phyloP scores from a whole-genome alignment of 139 green algal species.

The Picochlorum sp. region DNA sequence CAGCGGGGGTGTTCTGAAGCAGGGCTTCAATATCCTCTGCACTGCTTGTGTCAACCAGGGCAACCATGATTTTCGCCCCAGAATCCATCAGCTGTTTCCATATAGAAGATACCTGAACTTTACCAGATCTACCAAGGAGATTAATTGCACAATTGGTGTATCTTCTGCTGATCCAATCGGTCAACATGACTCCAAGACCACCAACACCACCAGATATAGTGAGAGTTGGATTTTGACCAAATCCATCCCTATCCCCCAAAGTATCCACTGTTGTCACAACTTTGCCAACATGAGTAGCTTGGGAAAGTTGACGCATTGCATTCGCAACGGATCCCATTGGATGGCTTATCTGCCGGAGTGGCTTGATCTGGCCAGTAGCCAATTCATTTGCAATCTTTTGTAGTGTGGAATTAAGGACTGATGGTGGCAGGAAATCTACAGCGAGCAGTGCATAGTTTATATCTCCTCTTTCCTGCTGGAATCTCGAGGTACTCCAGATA shows the following conservation, averaged over 20 bases:
- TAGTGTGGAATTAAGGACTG: conserved; percentile 31
- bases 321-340: conserved; percentile 26
- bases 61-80: conserved; percentile 10
- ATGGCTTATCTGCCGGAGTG: conserved; percentile 35
- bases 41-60: conserved; percentile 2
- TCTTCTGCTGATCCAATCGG: conserved; percentile 15
- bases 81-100: neutral
- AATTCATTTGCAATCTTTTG: conserved; percentile 17
- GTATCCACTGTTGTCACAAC: conserved; percentile 34
- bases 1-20: conserved; percentile 2
- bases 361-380: conserved; percentile 27
- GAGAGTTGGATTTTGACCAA: neutral
- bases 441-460: conserved; percentile 56
- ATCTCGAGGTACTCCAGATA: conserved; percentile 54
- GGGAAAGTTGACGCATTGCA: conserved; percentile 65
- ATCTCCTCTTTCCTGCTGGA: conserved; percentile 61
- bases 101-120: neutral
- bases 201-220: conserved; percentile 1
- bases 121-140: conserved; percentile 11
- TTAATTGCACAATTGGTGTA: neutral
- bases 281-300: conserved; percentile 70
- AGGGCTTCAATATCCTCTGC: neutral
- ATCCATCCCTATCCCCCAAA: too few relatives aligned
- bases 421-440: conserved; percentile 68
- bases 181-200: conserved; percentile 8